These are phyloP conservation scores for Angomonas ambiguus DNA, from an alignment of 208 protist genomes.

Conservation along the genomic window DNA sequence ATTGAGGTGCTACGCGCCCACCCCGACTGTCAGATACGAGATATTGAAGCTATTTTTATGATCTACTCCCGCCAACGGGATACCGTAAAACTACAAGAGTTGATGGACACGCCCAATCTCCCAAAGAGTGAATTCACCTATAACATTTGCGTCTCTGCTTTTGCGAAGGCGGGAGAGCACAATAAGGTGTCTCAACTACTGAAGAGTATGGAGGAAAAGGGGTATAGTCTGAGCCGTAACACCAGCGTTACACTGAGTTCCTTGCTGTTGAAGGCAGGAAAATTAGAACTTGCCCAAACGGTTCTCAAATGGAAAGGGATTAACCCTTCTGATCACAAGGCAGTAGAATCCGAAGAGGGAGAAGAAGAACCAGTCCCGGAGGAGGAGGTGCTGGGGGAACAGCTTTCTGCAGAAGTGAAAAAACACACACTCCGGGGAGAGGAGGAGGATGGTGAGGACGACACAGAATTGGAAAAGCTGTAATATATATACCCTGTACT, in stretches of 20 bases:
- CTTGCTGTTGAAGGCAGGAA: constrained; percentile 85
- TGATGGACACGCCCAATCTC: constrained; percentile 65
- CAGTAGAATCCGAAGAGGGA: not conserved
- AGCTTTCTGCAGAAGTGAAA: not conserved
- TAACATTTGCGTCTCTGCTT: constrained; percentile 81
- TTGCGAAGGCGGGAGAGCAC: constrained; percentile 84
- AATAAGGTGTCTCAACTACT: constrained; percentile 75
- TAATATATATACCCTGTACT: not conserved
- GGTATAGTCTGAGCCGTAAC: constrained; percentile 61
- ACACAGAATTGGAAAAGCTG: constrained; percentile 2
- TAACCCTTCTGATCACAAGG: constrained; percentile 6
- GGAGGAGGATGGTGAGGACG: constrained; percentile 12
- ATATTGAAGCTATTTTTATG: constrained; percentile 80
- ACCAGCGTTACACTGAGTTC: constrained; percentile 86
- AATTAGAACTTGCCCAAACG: constrained; percentile 78
- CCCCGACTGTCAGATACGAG: constrained; percentile 62
- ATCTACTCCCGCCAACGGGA: constrained; percentile 82
- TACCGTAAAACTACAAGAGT: constrained; percentile 74
- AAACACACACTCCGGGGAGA: constrained; percentile 7
- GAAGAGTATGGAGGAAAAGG: constrained; percentile 72
- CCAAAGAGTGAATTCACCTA: constrained; percentile 74
- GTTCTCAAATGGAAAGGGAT: constrained; percentile 85
- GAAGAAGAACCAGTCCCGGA: not conserved
- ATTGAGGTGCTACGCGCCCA: constrained; percentile 64
- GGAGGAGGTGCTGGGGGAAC: constrained; percentile 5